Evolutionary conservation across 2,329 filamentous ascomycete species (phyloP), one percentile per base, ranked within the genome.

Genomic region (Torrubiellomyces zombiae): DNA sequence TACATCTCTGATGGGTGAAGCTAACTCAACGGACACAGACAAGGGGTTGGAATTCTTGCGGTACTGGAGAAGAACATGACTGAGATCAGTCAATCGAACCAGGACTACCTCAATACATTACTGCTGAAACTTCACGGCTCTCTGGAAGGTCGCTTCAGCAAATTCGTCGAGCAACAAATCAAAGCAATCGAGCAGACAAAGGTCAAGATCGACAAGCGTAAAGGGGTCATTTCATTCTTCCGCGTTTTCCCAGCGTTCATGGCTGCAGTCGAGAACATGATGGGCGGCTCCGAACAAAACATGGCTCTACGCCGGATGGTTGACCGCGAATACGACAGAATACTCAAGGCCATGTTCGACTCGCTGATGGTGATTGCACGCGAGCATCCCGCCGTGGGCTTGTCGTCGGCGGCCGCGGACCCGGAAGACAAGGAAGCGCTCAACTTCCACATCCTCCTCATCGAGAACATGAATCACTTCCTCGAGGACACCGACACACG

Each of bases 391-490:
- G 58, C 51, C 29, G 62, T 53, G 14, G 50, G 55, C 9, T 50
- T 58, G 14, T 50, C 45, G 5, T 50, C 38, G 28, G 53, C 53
- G 21, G 48, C 55, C 9, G 56, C 58, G 9, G 66, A 71, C 36
- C 64, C 65, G 1, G 89, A 95, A 48, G 89, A 95, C 45, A 95
- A 98, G 53, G 85, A 94, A 49, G 81, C 83, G 5, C 67, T 98
- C 32, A 95, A 95, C 54, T 93, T 92, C 54, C 85, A 95, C 50
- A 93, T 98, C 40, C 64, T 95, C 17, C 64, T 95, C 27, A 95
- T 98, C 38, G 86, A 98, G 51, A 98, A 98, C 50, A 94, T 94
- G 83, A 91, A 94, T 44, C 83, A 93, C 51, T 95, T 92, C 53
- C 60, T 89, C 8, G 85, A 95, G 46, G 85, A 94, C 48, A 77